Percentiles rank a stretch among this genome's conserved stretches.
Conservation (phyloP, 306 rosid species). For the Cucumis hystrix region DNA sequence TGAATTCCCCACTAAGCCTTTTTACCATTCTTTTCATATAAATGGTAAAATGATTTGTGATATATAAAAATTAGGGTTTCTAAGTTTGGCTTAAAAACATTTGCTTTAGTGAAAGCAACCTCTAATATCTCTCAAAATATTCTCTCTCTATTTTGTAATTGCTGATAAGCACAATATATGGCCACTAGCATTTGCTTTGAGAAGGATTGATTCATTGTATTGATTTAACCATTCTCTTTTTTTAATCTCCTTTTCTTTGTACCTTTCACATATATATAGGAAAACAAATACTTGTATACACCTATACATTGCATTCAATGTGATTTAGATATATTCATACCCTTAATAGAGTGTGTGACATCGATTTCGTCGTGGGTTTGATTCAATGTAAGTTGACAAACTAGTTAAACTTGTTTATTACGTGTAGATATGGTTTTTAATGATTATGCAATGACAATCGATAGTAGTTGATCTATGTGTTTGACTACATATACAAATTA, state of each 20-base stretch:
- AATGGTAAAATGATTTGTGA: constrained; percentile 4
- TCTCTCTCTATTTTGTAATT: background rate
- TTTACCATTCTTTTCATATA: background rate
- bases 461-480: background rate
- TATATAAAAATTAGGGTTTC: constrained; percentile 3
- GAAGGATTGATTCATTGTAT: background rate
- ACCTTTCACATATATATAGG: background rate
- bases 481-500: background rate
- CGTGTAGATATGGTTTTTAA: background rate
- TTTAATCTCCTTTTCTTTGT: background rate
- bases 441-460: too few species aligned
- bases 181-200: constrained; percentile 6
- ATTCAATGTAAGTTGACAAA: background rate
- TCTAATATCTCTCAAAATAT: background rate
- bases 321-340: background rate
- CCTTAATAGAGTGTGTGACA: background rate
- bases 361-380: background rate
- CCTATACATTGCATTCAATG: background rate
- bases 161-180: constrained; percentile 2
- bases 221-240: background rate
- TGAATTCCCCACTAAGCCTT: background rate
- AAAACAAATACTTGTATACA: background rate
- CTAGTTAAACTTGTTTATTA: background rate
- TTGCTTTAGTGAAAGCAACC: background rate
- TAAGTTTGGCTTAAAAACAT: constrained; percentile 13